Conservation (phyloP, 345 rosid genomes). For the Angophora floribunda region DNA sequence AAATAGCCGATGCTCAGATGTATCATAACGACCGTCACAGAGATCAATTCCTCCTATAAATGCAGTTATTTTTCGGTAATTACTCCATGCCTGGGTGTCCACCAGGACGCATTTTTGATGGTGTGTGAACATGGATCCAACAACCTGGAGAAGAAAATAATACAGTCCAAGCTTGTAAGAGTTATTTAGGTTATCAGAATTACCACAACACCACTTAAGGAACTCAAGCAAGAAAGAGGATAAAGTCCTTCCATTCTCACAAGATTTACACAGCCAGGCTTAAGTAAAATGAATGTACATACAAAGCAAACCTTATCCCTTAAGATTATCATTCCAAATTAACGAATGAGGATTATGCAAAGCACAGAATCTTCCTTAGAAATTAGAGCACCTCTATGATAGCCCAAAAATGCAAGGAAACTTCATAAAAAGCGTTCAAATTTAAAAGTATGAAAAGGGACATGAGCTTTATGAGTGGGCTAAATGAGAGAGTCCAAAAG, state of each 20-base stretch:
- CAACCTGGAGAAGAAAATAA: slow-evolving; percentile 38
- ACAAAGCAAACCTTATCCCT: not conserved
- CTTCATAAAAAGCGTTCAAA: not conserved
- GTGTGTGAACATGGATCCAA: slow-evolving; percentile 86
- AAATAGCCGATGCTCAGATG: slow-evolving; percentile 81
- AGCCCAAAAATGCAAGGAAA: not conserved
- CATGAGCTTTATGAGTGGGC: not conserved
- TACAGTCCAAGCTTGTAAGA: not conserved
- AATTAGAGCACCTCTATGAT: not conserved
- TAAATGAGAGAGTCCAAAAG: not conserved
- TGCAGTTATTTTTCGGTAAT: slow-evolving; percentile 70
- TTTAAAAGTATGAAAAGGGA: not conserved
- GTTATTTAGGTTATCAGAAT: not conserved
- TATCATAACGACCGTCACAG: slow-evolving; percentile 97
- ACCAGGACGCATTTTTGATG: slow-evolving; percentile 91
- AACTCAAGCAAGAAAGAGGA: not conserved
- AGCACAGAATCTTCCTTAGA: not conserved
- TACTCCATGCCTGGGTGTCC: slow-evolving; percentile 77
- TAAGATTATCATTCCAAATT: not conserved
- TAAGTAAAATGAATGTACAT: not conserved
- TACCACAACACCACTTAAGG: not conserved
- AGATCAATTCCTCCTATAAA: slow-evolving; percentile 93
- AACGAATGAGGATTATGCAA: not conserved
- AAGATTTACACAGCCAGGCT: not conserved
- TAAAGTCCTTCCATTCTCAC: not conserved